A percentile compares a stretch with the other conserved stretches of the same genome.
phyloP scores from a whole-genome alignment of 2,329 filamentous ascomycete species.

The Trichoderma harzianum region DNA sequence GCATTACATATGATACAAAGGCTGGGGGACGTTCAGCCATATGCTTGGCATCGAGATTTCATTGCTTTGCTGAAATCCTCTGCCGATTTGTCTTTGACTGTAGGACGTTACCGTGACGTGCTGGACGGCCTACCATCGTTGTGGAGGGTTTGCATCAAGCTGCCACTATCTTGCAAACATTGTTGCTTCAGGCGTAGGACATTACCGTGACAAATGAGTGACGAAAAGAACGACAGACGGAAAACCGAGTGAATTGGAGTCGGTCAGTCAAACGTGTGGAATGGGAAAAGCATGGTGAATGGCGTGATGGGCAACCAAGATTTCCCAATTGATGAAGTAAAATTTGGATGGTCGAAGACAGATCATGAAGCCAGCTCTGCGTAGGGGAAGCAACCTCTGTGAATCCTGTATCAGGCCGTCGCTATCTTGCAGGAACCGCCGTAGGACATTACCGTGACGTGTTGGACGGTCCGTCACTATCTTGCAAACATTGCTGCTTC shows the following conservation, averaged over 20 bases:
- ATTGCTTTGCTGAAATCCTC: background rate
- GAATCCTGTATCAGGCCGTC: too few relatives aligned
- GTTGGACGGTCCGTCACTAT: background rate
- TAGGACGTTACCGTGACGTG: background rate
- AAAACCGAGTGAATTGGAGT: conserved; percentile 12
- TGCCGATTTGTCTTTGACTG: background rate
- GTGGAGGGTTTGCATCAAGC: background rate
- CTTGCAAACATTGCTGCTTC: background rate
- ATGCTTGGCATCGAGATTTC: background rate
- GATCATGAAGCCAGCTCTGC: conserved; percentile 1
- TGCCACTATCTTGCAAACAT: background rate
- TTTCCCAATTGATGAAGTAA: background rate
- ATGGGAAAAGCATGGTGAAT: background rate
- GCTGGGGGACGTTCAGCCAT: too few relatives aligned
- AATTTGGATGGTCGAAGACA: background rate
- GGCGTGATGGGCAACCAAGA: conserved; percentile 8
- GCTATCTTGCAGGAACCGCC: background rate
- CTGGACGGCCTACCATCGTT: background rate
- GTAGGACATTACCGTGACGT: background rate
- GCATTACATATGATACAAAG: background rate
- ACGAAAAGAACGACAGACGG: conserved; percentile 13
- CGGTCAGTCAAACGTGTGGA: conserved; percentile 12
- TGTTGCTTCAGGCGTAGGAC: background rate
- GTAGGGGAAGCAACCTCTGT: background rate
- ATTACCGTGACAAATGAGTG: background rate